Evolutionary conservation across 768 basidiomycete species (phyloP), one percentile per base, ranked within the genome.

Genomic region (Pleurotus salmoneostramineus): DNA sequence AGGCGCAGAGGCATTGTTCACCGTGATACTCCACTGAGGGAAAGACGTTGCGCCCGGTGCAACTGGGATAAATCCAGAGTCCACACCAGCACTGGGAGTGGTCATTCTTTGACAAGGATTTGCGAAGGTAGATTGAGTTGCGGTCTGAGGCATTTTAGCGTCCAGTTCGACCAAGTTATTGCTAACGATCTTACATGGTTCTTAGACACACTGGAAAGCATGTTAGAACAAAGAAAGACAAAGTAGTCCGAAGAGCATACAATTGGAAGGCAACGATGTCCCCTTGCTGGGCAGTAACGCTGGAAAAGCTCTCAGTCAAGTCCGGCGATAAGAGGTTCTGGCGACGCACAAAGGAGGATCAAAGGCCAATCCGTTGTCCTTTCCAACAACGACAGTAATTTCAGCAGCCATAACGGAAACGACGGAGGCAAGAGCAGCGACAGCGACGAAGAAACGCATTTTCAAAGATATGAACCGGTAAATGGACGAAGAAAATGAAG

Each of bases 361-460:
- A 34, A 51, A 63, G 14, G 62, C 56, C 42, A 63, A 46, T 12
- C 48, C 54, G 36, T 65, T 67, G 63, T 69, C 52, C 40, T 55
- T 73, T 60, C 83, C 78, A 58, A 83, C 83, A 17, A 54, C 52
- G 58, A 83, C 72, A 6, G 64, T 50, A 52, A 71, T 60, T 46
- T 73, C 59, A 5, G 65, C 71, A 54, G 80, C 80, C 34, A 68
- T 70, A 58, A 68, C 76, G 33, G 69, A 65, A 50, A 66, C 70
- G 60, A 74, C 74, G 61, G 77, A 67, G 62, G 74, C 66, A 62
- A 81, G 70, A 66, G 76, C 74, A 72, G 73, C 65, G 51, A 71
- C 63, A 65, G 75, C 27, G 33, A 59, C 58, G 60, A 77, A 76
- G 72, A 80, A 80, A 67, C 72, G 82, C 83, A 85, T 86, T 69